Base-by-base conservation (phyloP, 768 basidiomycete genomes). In the Mycena sanguinolenta region DNA sequence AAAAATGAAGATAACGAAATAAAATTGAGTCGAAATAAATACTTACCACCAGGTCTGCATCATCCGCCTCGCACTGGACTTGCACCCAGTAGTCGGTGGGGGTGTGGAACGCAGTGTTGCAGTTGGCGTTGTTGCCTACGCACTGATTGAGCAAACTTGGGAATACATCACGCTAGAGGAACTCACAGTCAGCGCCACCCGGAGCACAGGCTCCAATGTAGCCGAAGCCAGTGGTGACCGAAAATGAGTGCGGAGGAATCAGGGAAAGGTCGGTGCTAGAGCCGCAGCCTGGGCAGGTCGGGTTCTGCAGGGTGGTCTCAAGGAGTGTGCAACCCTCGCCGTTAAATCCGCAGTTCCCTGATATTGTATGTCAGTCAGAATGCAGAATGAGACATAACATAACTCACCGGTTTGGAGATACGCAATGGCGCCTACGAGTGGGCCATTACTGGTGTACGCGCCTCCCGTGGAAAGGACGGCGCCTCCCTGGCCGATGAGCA, bases 301-400 rank as follows among this genome's bases (percentile, higher is more conserved):
- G 81, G 68, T 83, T 82, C 3, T 53, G 57, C 14, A 83, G 75
- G 25, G 76, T 81, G 6, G 76, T 77, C 67, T 82, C 82, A 25
- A 83, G 67, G 17, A 79, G 54, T 13, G 79, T 80, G 72, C 82
- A 83, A 2, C 78, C 73, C 61, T 83, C 82, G 5, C 82, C 82
- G 58, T 82, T 81, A 63, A 77, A 77, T 2, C 80, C 80, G 44
- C 81, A 83, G 19, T 23, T 49, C 13, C 80, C 80, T n/a, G n/a
- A n/a, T n/a, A n/a, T n/a, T n/a, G n/a, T n/a, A n/a, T n/a, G n/a
- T n/a, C n/a, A n/a, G n/a, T n/a, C n/a, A n/a, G n/a, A n/a, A n/a
- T n/a, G n/a, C n/a, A n/a, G n/a, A n/a, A n/a, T n/a, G n/a, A n/a
- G n/a, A n/a, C 75, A 70, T 58, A 42, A 62, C 25, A 16, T 58